Evolutionary conservation across 1,284 basidiomycete species (phyloP), one percentile per base, ranked within the genome.

Genomic region (Melampsora occidentalis): DNA sequence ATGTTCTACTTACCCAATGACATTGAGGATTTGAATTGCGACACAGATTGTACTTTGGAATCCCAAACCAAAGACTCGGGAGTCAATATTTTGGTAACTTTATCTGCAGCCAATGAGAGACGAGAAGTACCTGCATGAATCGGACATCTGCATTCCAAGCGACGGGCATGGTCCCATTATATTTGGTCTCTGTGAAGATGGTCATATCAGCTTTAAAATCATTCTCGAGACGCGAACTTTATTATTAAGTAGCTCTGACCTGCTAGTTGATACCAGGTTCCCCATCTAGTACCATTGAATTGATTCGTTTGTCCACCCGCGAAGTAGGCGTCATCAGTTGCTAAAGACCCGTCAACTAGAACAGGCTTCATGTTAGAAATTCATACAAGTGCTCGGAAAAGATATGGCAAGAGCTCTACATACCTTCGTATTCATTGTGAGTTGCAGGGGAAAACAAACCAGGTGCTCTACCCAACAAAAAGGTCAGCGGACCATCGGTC

Each of bases 21-120:
- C 53, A 57, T 22, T 57, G 53, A n/a, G 53, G 53, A 57, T 57
- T 57, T 57, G 53, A n/a, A 14, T 57, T 57, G 20, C 53, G 53
- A 22, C 53, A 57, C 16, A 22, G 7, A 28, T n/a, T 57, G 53
- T 57, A 57, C 53, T 57, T n/a, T 7, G 20, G 6, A 9, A 28
- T 22, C 12, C 14, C n/a, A 57, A n/a, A 57, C 14, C 16, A 22
- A 3, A 28, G 18, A 57, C 10, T 16, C 10, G 10, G 14, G 10
- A 46, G 14, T 46, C 42, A 46, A 46, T 16, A 10, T 14, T 57
- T n/a, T 20, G 28, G 53, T 22, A 28, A 20, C 53, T 22, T 28
- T 3, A 22, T 57, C 10, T 22, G n/a, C 9, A 22, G n/a, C 53
- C 12, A 57, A 20, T 28, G 7, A 57, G 53, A 57, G 28, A 57